Evolutionary conservation across 2,329 filamentous ascomycete genomes (phyloP).

Genomic region (Lachnellula occidentalis): DNA sequence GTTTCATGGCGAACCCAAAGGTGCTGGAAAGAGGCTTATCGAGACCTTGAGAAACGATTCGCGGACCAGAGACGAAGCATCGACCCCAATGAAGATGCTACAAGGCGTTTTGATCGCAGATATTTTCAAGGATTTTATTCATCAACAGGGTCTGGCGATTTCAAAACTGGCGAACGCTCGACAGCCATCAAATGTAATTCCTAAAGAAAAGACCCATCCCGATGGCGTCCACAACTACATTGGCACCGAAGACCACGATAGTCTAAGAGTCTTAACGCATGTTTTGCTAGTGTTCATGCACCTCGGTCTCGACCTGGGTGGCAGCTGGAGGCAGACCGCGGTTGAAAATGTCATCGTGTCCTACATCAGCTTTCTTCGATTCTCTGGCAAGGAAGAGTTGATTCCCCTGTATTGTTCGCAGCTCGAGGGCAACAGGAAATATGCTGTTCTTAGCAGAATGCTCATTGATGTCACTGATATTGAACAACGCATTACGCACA

Average conservation of each 20-base stretch:
- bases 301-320: conserved; percentile 45
- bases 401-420: conserved; percentile 87
- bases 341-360: conserved; percentile 70
- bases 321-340: conserved; percentile 33
- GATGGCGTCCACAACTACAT: conserved; percentile 44
- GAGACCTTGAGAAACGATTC: conserved; percentile 52
- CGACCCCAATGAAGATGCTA: conserved; percentile 64
- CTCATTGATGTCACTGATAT: conserved; percentile 66
- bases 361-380: conserved; percentile 75
- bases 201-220: conserved; percentile 33
- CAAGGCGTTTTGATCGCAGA: conserved; percentile 70
- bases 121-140: conserved; percentile 51
- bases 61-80: conserved; percentile 52
- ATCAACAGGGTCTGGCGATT: conserved; percentile 51
- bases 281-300: conserved; percentile 63
- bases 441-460: conserved; percentile 69
- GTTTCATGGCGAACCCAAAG: conserved; percentile 51
- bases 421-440: conserved; percentile 57
- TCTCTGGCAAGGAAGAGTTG: conserved; percentile 66
- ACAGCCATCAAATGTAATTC: conserved; percentile 39
- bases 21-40: conserved; percentile 54
- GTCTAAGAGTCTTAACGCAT: conserved; percentile 65
- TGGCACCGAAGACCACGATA: conserved; percentile 52
- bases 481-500: conserved; percentile 59
- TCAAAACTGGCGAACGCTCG: conserved; percentile 42